Conservation (phyloP, 2,329 filamentous ascomycete species). For the Orbilia blumenaviensis region DNA sequence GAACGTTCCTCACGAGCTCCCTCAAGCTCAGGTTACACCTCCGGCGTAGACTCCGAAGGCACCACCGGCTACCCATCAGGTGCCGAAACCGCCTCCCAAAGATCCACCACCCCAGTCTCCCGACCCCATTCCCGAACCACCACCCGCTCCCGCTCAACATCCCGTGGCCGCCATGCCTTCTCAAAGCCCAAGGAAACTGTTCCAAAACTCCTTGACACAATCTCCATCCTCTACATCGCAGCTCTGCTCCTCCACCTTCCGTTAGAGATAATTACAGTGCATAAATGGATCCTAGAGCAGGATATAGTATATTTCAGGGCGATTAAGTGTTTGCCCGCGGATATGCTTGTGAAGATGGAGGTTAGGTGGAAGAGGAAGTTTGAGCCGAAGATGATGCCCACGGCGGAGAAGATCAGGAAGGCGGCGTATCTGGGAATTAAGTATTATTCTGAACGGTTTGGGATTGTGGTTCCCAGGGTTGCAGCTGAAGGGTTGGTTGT, state of each 20-base stretch:
- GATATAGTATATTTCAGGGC: conserved; percentile 77
- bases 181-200: conserved; percentile 59
- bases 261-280: conserved; percentile 77
- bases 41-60: conserved; percentile 58
- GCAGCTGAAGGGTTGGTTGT: conserved; percentile 76
- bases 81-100: conserved; percentile 14
- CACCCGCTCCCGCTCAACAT: conserved; percentile 48
- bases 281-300: conserved; percentile 72
- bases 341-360: conserved; percentile 74
- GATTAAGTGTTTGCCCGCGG: conserved; percentile 68
- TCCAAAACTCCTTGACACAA: conserved; percentile 76
- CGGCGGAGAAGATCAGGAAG: conserved; percentile 70
- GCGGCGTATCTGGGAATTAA: conserved; percentile 70
- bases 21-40: conserved; percentile 42
- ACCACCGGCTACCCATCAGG: conserved; percentile 54
- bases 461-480: conserved; percentile 75
- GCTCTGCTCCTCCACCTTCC: conserved; percentile 79
- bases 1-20: conserved; percentile 46
- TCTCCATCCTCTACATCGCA: conserved; percentile 82
- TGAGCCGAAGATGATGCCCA: conserved; percentile 65
- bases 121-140: conserved; percentile 7
- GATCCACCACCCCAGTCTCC: conserved; percentile 11
- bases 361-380: conserved; percentile 70
- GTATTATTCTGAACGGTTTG: conserved; percentile 74
- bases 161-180: conserved; percentile 63